Evolutionary conservation across 1,139 yeast species (phyloP).

Genomic region (Taphrina pruni): DNA sequence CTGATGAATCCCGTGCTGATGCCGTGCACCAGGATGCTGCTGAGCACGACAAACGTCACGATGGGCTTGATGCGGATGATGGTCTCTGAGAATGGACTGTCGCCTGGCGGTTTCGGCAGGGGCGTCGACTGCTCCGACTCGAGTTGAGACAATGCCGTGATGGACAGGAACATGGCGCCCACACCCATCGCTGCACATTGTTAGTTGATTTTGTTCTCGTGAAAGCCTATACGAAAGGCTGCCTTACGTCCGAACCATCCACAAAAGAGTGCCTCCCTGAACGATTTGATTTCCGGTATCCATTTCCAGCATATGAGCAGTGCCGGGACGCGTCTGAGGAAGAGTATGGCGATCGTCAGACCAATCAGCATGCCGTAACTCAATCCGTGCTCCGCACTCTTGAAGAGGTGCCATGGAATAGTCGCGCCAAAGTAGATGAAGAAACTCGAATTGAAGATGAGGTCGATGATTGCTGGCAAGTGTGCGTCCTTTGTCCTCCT

Average conservation of each 20-base stretch:
- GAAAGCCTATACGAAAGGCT: neutral
- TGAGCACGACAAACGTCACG: conserved; percentile 33
- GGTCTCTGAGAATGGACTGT: conserved; percentile 19
- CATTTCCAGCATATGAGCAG: conserved; percentile 16
- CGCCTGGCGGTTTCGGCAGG: conserved; percentile 14
- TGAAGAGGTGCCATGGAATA: conserved; percentile 31
- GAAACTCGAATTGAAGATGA: conserved; percentile 34
- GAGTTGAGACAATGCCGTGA: conserved; percentile 23
- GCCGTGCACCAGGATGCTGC: conserved; percentile 34
- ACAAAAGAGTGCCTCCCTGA: conserved; percentile 37
- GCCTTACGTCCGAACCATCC: conserved; percentile 36
- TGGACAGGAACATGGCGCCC: conserved; percentile 33
- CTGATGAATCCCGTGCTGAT: conserved; percentile 35
- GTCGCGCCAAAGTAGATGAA: conserved; percentile 39
- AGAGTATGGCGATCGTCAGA: conserved; percentile 17
- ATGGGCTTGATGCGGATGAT: conserved; percentile 24
- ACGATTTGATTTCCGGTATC: conserved; percentile 27
- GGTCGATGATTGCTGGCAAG: conserved; percentile 29
- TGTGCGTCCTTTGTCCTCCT: conserved; percentile 30
- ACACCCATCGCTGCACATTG: conserved; percentile 32
- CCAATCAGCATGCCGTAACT: conserved; percentile 30
- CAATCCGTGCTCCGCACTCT: conserved; percentile 14
- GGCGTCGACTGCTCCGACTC: conserved; percentile 23
- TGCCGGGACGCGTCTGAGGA: conserved; percentile 26
- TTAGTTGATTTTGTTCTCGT: neutral